Percentiles rank a stretch among this genome's conserved stretches.
These are phyloP conservation scores for Solanum infundibuliforme DNA, from an alignment of 257 asterid species.

Conservation along the genomic window DNA sequence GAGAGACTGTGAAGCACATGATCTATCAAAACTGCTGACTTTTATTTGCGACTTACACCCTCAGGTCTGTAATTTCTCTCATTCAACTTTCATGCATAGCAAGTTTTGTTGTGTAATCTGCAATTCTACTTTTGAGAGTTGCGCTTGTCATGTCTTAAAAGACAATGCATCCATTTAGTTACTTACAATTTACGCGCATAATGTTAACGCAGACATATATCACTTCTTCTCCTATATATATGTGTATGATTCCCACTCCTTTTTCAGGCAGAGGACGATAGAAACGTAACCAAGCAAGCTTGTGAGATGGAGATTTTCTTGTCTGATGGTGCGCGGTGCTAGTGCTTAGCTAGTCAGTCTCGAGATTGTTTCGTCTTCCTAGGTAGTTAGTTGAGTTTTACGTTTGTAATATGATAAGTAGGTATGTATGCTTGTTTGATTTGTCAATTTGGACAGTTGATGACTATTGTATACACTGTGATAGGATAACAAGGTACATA, in stretches of 20 bases:
- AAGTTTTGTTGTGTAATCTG: not conserved
- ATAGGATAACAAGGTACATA: not conserved
- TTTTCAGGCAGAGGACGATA: not conserved
- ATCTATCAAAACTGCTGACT: slow-evolving; percentile 18
- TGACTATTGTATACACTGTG: not conserved
- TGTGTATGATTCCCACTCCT: not conserved
- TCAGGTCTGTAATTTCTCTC: not conserved
- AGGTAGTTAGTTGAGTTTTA: not conserved
- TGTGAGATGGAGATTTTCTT: not conserved
- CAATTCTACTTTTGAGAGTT: not conserved
- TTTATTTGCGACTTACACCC: not conserved
- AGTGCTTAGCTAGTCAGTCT: not conserved
- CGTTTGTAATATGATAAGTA: not conserved
- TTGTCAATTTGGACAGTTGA: not conserved
- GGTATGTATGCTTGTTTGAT: not conserved
- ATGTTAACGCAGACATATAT: not conserved
- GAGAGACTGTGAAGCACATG: slow-evolving; percentile 28
- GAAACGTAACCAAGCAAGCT: not conserved
- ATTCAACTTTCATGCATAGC: not conserved
- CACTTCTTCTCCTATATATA: not conserved
- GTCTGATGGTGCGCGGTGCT: not conserved
- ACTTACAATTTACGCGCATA: not conserved
- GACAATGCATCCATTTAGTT: not conserved
- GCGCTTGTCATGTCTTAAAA: not conserved
- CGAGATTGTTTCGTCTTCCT: not conserved